Percentiles rank a stretch among this genome's conserved stretches.
These are phyloP conservation scores for Boechera stricta DNA, from an alignment of 345 rosid genomes.

Conservation along the genomic window DNA sequence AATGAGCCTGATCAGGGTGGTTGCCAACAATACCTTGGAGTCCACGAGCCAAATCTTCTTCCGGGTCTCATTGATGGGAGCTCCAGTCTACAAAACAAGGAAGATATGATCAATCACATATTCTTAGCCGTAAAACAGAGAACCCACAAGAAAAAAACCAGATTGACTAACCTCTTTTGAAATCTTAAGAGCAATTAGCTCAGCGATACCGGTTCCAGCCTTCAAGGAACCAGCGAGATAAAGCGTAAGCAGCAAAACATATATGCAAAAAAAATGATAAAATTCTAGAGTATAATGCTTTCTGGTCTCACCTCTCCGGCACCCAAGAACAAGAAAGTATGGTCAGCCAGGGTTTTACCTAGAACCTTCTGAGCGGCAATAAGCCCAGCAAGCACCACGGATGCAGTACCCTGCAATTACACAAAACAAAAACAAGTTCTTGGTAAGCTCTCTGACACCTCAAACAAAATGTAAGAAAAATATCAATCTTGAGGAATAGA, in stretches of 20 bases:
- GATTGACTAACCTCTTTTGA: slow-evolving; percentile 59
- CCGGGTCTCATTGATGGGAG: slow-evolving; percentile 73
- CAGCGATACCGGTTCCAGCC: slow-evolving; percentile 99
- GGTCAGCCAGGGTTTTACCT: slow-evolving; percentile 77
- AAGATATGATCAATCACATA: slow-evolving; percentile 32
- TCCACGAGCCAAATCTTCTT: slow-evolving; percentile 98
- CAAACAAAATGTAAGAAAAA: neutral
- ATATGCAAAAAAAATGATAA: neutral
- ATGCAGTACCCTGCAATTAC: slow-evolving; percentile 85
- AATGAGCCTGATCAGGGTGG: neutral
- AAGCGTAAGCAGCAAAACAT: slow-evolving; percentile 18
- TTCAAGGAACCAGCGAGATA: slow-evolving; percentile 42
- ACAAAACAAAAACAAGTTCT: slow-evolving; percentile 25
- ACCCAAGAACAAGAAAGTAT: slow-evolving; percentile 89
- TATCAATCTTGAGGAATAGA: neutral
- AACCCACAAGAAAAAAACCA: neutral
- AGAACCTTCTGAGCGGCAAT: slow-evolving; percentile 74
- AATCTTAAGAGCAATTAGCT: slow-evolving; percentile 94
- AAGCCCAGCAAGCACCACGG: slow-evolving; percentile 93
- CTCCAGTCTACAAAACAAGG: slow-evolving; percentile 57
- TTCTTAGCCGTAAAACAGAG: slow-evolving; percentile 12
- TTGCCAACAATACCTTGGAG: slow-evolving; percentile 70
- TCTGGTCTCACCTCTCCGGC: slow-evolving; percentile 87
- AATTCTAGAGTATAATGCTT: slow-evolving; percentile 5
- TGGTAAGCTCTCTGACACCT: slow-evolving; percentile 17